phyloP scores from a whole-genome alignment of 148 eudicot genomes.

The Fagopyrum tataricum region DNA sequence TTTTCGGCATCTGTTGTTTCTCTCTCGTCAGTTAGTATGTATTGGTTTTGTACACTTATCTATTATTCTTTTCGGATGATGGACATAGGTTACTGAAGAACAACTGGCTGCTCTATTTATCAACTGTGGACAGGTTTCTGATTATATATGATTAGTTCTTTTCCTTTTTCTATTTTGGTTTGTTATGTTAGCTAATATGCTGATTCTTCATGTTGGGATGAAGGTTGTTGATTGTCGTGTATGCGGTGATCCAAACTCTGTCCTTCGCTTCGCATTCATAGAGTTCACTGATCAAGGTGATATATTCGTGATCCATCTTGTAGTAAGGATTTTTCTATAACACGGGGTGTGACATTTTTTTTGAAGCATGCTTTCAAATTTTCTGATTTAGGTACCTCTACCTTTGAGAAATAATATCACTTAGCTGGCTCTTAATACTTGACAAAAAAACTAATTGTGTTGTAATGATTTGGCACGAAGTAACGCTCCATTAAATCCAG shows the following conservation, averaged over 20 bases:
- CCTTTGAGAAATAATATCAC: background rate
- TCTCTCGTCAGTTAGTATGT: background rate
- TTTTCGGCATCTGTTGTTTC: background rate
- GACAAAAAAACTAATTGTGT: background rate
- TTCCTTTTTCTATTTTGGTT: background rate
- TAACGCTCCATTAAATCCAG: background rate
- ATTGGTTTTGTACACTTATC: background rate
- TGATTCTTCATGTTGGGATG: constrained; percentile 15
- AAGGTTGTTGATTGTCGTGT: constrained; percentile 99
- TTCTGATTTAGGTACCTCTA: background rate
- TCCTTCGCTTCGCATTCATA: constrained; percentile 93
- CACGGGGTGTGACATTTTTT: background rate
- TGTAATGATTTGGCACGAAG: background rate
- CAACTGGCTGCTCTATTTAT: constrained; percentile 89
- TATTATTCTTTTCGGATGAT: background rate
- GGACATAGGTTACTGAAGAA: constrained; percentile 86
- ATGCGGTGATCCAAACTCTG: constrained; percentile 97
- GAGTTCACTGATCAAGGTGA: constrained; percentile 95
- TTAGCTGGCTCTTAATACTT: background rate
- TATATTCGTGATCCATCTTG: constrained; percentile 28
- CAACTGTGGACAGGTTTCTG: constrained; percentile 81
- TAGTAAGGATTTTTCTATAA: background rate
- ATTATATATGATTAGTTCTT: background rate
- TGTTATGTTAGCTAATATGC: background rate
- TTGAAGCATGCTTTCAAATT: background rate